A percentile compares a stretch with the other conserved stretches of the same genome.
Conservation (phyloP, 208 protist species). For the Trypanosoma grayi region DNA sequence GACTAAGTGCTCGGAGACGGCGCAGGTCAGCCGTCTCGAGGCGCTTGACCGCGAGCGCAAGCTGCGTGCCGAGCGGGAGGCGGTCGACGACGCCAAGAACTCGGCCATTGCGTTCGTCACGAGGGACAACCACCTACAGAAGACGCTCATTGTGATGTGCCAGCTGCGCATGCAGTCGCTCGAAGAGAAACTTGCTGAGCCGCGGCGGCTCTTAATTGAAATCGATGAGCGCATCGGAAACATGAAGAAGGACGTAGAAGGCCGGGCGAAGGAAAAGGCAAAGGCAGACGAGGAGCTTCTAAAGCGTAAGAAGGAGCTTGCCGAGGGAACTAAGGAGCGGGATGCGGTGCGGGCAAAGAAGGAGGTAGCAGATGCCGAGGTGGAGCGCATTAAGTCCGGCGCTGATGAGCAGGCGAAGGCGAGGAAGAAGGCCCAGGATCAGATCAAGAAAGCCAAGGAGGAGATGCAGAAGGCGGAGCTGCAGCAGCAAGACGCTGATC, state of each 20-base stretch:
- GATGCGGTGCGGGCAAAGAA: slow-evolving; percentile 60
- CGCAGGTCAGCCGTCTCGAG: slow-evolving; percentile 92
- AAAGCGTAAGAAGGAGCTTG: slow-evolving; percentile 64
- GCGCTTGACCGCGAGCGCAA: slow-evolving; percentile 93
- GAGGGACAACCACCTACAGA: slow-evolving; percentile 92
- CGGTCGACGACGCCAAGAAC: slow-evolving; percentile 92
- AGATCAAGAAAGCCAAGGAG: slow-evolving; percentile 83
- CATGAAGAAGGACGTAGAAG: slow-evolving; percentile 55
- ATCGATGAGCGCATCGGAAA: slow-evolving; percentile 63
- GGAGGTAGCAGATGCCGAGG: slow-evolving; percentile 60
- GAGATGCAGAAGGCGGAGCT: slow-evolving; percentile 68
- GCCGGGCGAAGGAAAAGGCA: slow-evolving; percentile 35
- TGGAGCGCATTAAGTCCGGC: slow-evolving; percentile 73
- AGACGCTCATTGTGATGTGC: slow-evolving; percentile 88
- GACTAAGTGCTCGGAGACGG: slow-evolving; percentile 77
- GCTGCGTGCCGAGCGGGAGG: slow-evolving; percentile 93
- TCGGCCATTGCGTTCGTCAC: slow-evolving; percentile 94
- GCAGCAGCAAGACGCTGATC: slow-evolving; percentile 83
- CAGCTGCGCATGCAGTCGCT: slow-evolving; percentile 85
- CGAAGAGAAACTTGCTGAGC: slow-evolving; percentile 76
- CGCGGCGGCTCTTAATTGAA: slow-evolving; percentile 53
- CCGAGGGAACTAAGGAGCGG: slow-evolving; percentile 49
- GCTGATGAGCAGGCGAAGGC: slow-evolving; percentile 61
- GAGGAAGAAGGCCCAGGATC: slow-evolving; percentile 68
- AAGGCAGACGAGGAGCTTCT: slow-evolving; percentile 48